phyloP scores from a whole-genome alignment of 2,329 filamentous ascomycete species.

The Phoma sp. region DNA sequence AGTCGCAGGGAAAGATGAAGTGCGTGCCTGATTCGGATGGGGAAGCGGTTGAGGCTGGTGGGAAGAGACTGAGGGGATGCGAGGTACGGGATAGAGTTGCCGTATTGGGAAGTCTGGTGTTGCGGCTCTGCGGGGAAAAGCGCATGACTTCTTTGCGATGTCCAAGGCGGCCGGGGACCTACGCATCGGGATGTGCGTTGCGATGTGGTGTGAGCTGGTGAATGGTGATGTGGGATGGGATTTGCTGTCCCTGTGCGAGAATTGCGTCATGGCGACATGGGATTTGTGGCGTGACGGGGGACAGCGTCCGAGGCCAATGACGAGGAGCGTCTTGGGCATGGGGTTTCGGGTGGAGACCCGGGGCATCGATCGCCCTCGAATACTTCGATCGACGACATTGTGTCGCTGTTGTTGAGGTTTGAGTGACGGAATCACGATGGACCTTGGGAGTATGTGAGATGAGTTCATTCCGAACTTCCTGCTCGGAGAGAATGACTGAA shows the following conservation, averaged over 20 bases:
- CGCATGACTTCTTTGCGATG: not conserved
- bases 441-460: not conserved
- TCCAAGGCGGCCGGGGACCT: not conserved
- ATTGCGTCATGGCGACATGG: not conserved
- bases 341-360: slow-evolving; percentile 1
- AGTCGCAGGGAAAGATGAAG: not conserved
- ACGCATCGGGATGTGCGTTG: not conserved
- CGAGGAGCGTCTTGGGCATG: not conserved
- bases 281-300: slow-evolving; percentile 2
- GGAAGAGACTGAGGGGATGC: no score
- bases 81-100: no score
- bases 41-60: no score
- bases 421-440: slow-evolving; percentile 5
- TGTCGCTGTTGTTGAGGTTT: not conserved
- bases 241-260: not conserved
- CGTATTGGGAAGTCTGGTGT: not conserved
- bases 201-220: not conserved
- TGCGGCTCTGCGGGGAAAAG: slow-evolving; percentile 13
- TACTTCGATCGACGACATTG: no score
- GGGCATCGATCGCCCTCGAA: not conserved
- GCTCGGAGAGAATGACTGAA: slow-evolving; percentile 1
- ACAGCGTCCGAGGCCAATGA: not conserved
- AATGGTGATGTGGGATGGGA: slow-evolving; percentile 5
- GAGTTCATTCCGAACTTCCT: not conserved
- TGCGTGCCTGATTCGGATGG: not conserved